A percentile compares a stretch with the other conserved stretches of the same genome.
Conservation (phyloP, 1,139 yeast species). For the Taphrina flavorubra region DNA sequence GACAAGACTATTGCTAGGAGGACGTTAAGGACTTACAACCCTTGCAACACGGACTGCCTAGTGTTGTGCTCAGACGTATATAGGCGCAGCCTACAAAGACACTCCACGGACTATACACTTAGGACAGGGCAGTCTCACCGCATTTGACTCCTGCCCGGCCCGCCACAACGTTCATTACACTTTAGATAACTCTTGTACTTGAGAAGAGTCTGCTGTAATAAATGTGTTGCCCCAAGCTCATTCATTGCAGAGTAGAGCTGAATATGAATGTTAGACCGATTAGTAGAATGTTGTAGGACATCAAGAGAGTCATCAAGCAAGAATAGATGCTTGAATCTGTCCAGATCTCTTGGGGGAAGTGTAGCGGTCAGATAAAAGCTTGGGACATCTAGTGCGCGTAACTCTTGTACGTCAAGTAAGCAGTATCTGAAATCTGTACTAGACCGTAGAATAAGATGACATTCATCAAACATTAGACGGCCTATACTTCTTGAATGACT, state of each 20-base stretch:
- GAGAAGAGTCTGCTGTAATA: neutral
- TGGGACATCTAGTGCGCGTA: neutral
- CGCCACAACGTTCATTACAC: neutral
- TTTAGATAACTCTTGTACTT: neutral
- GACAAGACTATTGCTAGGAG: too few species aligned
- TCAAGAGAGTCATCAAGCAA: neutral
- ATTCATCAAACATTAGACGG: neutral
- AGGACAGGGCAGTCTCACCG: too few species aligned
- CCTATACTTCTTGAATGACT: neutral
- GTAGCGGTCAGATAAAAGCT: neutral
- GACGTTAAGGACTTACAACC: too few species aligned
- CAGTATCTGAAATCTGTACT: neutral
- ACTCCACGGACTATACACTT: too few species aligned
- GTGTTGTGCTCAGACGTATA: too few species aligned
- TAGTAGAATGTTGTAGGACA: neutral
- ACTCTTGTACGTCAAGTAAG: neutral
- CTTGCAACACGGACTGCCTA: too few species aligned
- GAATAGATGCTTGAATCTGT: neutral
- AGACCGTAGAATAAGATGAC: neutral
- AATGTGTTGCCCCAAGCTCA: neutral
- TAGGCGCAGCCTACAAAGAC: too few species aligned
- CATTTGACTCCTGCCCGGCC: too few species aligned
- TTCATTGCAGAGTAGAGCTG: neutral
- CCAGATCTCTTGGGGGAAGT: neutral
- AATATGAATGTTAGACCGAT: neutral